Base-by-base conservation (phyloP, 148 eudicot species). In the Persicaria tinctoria region DNA sequence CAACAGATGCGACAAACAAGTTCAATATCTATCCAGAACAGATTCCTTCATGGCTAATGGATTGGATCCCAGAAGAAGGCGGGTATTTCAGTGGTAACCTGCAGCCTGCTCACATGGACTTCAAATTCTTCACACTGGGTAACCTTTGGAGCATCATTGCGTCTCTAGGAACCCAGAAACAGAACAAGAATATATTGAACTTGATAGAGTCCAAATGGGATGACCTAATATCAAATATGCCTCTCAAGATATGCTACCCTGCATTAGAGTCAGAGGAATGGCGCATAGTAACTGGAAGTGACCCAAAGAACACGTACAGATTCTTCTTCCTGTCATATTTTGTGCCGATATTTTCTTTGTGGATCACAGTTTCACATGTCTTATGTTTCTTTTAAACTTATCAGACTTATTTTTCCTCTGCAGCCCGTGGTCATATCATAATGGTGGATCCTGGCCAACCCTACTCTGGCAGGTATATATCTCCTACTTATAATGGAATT, bases 401-500 rank as follows among this genome's bases (percentile, higher is more conserved):
- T 46, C 16, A 64, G 48, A 71, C 8, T 46, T 62, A n/a, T 56
- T 75, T 12, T 77, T 75, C 66, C 4, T 41, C 6, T 82, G 82
- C 90, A 93, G 98, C 10, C 93, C 95, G 13, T 93, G 98, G 98
- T 93, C 98, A 16, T 93, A 93, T 84, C 98, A 93, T 73, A 93
- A 93, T 85, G 97, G 97, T 32, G 98, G 97, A 74, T 93, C 98
- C 56, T 93, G 97, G 98, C 98, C 97, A 12, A 91, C 93, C 46
- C 91, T 93, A 45, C 74, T 91, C 79, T 93, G 98, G 97, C 97
- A 92, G 97, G 95, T 92, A 85, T 54, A 55, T 64, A 0, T 38
- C 32, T 77, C 16, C 71, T 8, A 32, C 41, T 53, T 53, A 3
- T 2, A 53, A 53, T 53, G 1, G 57, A 53, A 9, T 53, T 53